Percentiles rank a stretch among this genome's conserved stretches.
Conservation (phyloP, 2,329 filamentous ascomycete species). For the Trichoderma sp. region DNA sequence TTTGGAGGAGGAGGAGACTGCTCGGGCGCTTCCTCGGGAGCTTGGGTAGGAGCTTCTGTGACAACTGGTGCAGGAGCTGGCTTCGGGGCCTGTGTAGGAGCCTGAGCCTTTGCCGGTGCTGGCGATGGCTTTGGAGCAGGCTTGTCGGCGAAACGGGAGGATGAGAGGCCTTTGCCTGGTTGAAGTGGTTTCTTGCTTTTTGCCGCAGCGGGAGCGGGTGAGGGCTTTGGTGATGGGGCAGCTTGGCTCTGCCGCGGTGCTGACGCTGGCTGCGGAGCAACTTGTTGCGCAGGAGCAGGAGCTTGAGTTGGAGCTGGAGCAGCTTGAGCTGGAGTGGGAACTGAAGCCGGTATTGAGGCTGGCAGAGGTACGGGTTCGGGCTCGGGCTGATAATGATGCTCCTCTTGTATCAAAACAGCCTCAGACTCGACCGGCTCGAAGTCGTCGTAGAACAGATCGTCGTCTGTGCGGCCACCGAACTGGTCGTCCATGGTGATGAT, state of each 20-base stretch:
- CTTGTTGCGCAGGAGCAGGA: constrained; percentile 8
- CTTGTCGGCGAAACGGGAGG: constrained; percentile 36
- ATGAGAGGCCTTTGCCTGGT: constrained; percentile 29
- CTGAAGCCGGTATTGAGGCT: neutral
- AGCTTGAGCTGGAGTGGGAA: neutral
- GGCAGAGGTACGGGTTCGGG: constrained; percentile 23
- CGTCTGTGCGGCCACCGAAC: constrained; percentile 59
- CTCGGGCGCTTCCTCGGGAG: constrained; percentile 25
- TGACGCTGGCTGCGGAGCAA: constrained; percentile 18
- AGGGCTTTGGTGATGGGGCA: constrained; percentile 15
- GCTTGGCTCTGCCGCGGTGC: constrained; percentile 21
- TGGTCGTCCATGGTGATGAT: constrained; percentile 55
- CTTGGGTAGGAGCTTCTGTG: constrained; percentile 18
- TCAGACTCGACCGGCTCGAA: constrained; percentile 54
- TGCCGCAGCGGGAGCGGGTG: constrained; percentile 20
- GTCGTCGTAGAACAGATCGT: constrained; percentile 62
- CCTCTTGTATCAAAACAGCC: constrained; percentile 29
- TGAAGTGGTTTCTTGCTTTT: constrained; percentile 22
- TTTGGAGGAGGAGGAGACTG: constrained; percentile 31
- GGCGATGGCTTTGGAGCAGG: constrained; percentile 24
- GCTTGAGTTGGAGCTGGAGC: neutral
- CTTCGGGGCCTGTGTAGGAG: constrained; percentile 25
- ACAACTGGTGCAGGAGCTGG: constrained; percentile 22
- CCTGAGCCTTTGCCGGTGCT: constrained; percentile 19
- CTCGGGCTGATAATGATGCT: constrained; percentile 17